phyloP scores from a whole-genome alignment of 1,139 yeast genomes.

The Hyphopichia pseudoburtonii region DNA sequence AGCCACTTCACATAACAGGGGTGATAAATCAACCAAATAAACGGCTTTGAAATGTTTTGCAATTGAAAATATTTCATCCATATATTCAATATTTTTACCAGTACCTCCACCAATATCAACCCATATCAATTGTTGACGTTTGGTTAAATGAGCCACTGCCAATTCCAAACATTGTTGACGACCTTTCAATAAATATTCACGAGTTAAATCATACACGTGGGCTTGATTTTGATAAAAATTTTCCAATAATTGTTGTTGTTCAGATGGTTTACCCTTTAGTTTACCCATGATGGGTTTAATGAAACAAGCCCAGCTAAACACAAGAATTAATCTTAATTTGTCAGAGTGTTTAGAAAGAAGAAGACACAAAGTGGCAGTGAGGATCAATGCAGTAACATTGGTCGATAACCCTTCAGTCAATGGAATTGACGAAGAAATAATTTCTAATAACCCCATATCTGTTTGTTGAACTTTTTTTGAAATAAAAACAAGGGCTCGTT shows the following conservation, averaged over 20 bases:
- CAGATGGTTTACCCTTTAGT: conserved; percentile 28
- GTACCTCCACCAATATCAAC: conserved; percentile 87
- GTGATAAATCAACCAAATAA: conserved; percentile 73
- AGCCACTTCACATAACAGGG: conserved; percentile 75
- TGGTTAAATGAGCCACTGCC: conserved; percentile 55
- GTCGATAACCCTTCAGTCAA: too few species aligned
- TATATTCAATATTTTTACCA: conserved; percentile 75
- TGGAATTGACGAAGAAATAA: too few species aligned
- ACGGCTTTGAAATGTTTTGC: conserved; percentile 58
- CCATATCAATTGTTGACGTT: conserved; percentile 60
- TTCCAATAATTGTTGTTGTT: conserved; percentile 69
- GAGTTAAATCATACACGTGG: conserved; percentile 67
- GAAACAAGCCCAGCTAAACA: conserved; percentile 60
- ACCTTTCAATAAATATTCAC: conserved; percentile 66
- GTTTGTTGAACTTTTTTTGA: too few species aligned
- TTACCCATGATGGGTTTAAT: conserved; percentile 61
- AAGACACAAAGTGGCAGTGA: too few species aligned
- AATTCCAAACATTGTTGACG: conserved; percentile 63
- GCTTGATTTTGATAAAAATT: conserved; percentile 76
- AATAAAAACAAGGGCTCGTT: too few species aligned
- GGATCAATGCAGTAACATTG: too few species aligned
- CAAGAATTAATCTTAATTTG: conserved; percentile 28
- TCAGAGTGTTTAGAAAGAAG: conserved; percentile 22
- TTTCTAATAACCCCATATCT: too few species aligned
- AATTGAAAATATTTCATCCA: conserved; percentile 57